Evolutionary conservation across 768 basidiomycete genomes (phyloP), one percentile per base, ranked within the genome.

Genomic region (Lepiota venenata): DNA sequence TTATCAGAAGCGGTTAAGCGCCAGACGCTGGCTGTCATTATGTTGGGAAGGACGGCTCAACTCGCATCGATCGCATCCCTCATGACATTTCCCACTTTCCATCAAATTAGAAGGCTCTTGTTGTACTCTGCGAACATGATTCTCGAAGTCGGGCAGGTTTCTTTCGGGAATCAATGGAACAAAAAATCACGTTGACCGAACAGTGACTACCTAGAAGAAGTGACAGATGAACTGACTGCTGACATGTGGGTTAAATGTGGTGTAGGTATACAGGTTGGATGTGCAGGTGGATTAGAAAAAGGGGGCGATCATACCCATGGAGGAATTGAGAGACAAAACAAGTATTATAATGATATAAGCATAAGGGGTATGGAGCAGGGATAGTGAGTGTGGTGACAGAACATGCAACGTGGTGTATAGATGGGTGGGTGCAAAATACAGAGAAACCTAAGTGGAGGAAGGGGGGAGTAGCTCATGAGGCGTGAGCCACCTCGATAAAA

Each of bases 401-500:
- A 25, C 25, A 25, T 25, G 25, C 25, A 25, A 25, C 25, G 25
- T 38, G 15, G 9, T 32, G 21, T 22, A 27, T 18, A 41, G 29
- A 36, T 20, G 18, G 16, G 46, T 12, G 32, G 16, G 32, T 36
- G 46, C 35, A 37, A 10, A 41, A 39, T n/a, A 22, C 38, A 48
- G 36, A 11, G 40, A 3, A 15, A 37, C 39, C 47, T 27, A 35
- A 50, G 37, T 14, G 43, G 15, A 37, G 37, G 18, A 37, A 42
- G 49, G 21, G 25, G 15, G 37, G 25, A 40, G 41, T 36, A 29
- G 15, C 16, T 60, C 60, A 74, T 22, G 68, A 66, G 15, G 73
- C 65, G 48, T 62, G 70, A 12, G 75, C 70, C 14, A 86, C 77
- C 64, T 86, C 79, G 60, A 87, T 79, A 63, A 86, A 81, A 66